Percentiles rank a stretch among this genome's conserved stretches.
Evolutionary conservation across 2,329 filamentous ascomycete genomes (phyloP).

Genomic region (Curvularia lunata): DNA sequence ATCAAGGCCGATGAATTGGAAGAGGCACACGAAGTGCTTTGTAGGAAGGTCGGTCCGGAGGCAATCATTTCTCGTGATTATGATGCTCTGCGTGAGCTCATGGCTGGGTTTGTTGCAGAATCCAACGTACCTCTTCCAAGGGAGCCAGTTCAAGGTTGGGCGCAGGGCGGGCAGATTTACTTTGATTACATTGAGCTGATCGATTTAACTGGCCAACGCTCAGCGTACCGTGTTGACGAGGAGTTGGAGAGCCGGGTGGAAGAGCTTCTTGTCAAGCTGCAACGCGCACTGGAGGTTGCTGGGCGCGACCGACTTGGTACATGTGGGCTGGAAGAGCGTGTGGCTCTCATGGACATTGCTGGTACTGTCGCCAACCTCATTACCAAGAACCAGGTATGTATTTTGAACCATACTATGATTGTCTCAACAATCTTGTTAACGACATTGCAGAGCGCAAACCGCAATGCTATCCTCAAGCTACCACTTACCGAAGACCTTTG

Average conservation of each 20-base stretch:
- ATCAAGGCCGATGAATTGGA: conserved; percentile 76
- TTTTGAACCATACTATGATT: not conserved
- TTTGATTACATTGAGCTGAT: conserved; percentile 64
- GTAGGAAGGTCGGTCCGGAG: conserved; percentile 78
- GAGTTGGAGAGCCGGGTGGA: conserved; percentile 40
- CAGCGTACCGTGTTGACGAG: conserved; percentile 40
- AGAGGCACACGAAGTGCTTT: conserved; percentile 85
- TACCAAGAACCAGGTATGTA: conserved; percentile 51
- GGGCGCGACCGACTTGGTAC: conserved; percentile 51
- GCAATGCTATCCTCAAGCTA: conserved; percentile 62
- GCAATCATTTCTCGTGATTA: conserved; percentile 86
- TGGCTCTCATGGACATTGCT: conserved; percentile 83
- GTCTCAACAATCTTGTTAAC: conserved; percentile 40
- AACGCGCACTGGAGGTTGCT: conserved; percentile 45
- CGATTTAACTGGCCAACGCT: conserved; percentile 41
- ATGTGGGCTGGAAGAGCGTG: conserved; percentile 61
- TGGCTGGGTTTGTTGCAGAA: conserved; percentile 68
- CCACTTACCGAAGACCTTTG: conserved; percentile 76
- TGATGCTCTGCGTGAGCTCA: conserved; percentile 68
- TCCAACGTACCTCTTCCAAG: conserved; percentile 37
- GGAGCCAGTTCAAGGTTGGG: conserved; percentile 71
- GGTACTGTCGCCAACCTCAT: conserved; percentile 72
- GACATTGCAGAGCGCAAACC: conserved; percentile 21
- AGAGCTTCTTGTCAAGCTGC: conserved; percentile 43
- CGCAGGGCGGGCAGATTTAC: conserved; percentile 81